A percentile compares a stretch with the other conserved stretches of the same genome.
Conservation (phyloP, 2,329 filamentous ascomycete species). For the Aspergillus alliaceus region DNA sequence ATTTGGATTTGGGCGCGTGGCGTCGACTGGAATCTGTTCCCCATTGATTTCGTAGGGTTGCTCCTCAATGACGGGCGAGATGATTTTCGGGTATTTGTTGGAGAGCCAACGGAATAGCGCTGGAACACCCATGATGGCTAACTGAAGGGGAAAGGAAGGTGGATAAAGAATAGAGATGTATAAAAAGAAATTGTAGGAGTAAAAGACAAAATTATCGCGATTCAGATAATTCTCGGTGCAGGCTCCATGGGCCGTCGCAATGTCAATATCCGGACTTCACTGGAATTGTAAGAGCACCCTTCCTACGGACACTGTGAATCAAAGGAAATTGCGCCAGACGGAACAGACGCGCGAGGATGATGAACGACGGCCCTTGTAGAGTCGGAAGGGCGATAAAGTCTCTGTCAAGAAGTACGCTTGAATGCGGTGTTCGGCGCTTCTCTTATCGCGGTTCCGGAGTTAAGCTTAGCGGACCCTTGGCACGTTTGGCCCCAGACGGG, state of each 20-base stretch:
- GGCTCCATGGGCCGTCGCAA: slow-evolving; percentile 19
- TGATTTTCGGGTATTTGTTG: slow-evolving; percentile 96
- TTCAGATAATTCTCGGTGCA: slow-evolving; percentile 3
- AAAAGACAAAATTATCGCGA: slow-evolving; percentile 7
- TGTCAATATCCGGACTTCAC: slow-evolving; percentile 2
- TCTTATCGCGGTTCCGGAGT: slow-evolving; percentile 23
- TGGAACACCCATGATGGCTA: slow-evolving; percentile 77
- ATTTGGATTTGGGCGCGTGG: slow-evolving; percentile 84
- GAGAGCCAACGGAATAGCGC: slow-evolving; percentile 96
- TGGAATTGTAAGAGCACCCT: background rate
- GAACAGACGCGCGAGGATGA: background rate
- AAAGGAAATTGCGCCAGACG: background rate
- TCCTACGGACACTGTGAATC: background rate
- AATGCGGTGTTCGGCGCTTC: slow-evolving; percentile 19
- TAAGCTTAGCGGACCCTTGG: slow-evolving; percentile 21
- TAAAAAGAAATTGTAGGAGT: background rate
- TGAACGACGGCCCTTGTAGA: background rate
- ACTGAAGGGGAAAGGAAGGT: background rate
- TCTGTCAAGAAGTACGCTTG: slow-evolving; percentile 10
- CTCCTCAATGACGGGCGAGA: slow-evolving; percentile 87
- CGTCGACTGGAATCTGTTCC: slow-evolving; percentile 79
- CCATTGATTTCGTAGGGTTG: slow-evolving; percentile 80
- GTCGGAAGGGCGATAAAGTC: slow-evolving; percentile 9
- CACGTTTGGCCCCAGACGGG: background rate
- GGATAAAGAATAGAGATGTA: slow-evolving; percentile 4